phyloP scores from a whole-genome alignment of 2,329 filamentous ascomycete genomes.

The Hypoxylon sp. region DNA sequence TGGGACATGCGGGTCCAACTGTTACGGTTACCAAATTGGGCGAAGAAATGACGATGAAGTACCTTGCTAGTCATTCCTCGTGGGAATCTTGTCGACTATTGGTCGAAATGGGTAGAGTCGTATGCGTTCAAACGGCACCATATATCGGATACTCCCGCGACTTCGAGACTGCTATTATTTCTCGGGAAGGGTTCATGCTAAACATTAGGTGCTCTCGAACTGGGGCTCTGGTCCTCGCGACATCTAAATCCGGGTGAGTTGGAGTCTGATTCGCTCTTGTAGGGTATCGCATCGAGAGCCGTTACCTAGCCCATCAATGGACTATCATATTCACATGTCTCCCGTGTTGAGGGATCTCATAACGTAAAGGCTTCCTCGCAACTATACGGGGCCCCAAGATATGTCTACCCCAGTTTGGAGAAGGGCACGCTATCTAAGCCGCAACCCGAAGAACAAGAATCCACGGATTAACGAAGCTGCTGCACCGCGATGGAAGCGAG shows the following conservation, averaged over 20 bases:
- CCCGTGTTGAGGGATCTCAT: slow-evolving; percentile 17
- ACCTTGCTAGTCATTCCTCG: slow-evolving; percentile 14
- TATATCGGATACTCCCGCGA: slow-evolving; percentile 8
- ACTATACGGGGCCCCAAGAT: slow-evolving; percentile 34
- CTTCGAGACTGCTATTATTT: slow-evolving; percentile 37
- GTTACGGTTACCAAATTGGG: slow-evolving; percentile 35
- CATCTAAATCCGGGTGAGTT: slow-evolving; percentile 1
- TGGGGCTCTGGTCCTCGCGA: slow-evolving; percentile 4
- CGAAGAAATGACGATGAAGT: slow-evolving; percentile 18
- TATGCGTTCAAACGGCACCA: slow-evolving; percentile 10
- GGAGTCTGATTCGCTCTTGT: slow-evolving; percentile 10
- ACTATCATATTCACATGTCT: slow-evolving; percentile 12
- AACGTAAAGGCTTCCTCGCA: slow-evolving; percentile 29
- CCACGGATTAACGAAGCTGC: slow-evolving; percentile 37
- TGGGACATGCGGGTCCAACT: slow-evolving; percentile 16
- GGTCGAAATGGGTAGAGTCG: slow-evolving; percentile 18
- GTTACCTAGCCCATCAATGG: slow-evolving; percentile 4
- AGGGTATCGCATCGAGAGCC: slow-evolving; percentile 1
- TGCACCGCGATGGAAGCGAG: slow-evolving; percentile 60
- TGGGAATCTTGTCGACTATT: slow-evolving; percentile 18
- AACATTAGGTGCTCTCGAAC: slow-evolving; percentile 13
- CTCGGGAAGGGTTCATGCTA: slow-evolving; percentile 22
- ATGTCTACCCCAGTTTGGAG: slow-evolving; percentile 39
- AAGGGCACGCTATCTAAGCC: slow-evolving; percentile 24
- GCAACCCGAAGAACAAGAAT: slow-evolving; percentile 14